These are phyloP conservation scores for Auriscalpium vulgare DNA, from an alignment of 768 basidiomycete genomes.

Conservation along the genomic window DNA sequence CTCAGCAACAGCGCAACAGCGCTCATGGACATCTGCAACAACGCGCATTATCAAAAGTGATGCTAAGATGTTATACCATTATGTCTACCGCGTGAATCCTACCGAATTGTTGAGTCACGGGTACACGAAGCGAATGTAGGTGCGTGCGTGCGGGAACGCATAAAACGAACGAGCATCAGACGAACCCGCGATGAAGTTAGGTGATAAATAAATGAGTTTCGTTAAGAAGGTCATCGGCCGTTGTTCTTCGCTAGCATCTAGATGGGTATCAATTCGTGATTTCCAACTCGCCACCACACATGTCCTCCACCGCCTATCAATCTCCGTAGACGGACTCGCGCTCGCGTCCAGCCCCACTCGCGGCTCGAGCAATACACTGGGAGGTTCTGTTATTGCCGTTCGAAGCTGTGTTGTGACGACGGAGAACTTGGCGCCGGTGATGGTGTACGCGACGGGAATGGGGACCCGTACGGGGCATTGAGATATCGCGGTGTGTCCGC, in stretches of 20 bases:
- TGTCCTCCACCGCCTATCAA: not conserved
- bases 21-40: no score
- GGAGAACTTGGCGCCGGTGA: conserved; percentile 29
- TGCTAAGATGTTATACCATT: conserved; percentile 11
- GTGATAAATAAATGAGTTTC: conserved; percentile 2
- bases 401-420: conserved; percentile 8
- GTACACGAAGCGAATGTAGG: not conserved
- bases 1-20: not conserved
- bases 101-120: conserved; percentile 1
- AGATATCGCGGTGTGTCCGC: conserved; percentile 38
- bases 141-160: not conserved
- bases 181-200: not conserved
- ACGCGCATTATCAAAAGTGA: not conserved
- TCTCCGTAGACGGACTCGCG: not conserved
- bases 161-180: not conserved
- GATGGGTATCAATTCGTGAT: conserved; percentile 12
- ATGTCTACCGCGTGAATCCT: conserved; percentile 7
- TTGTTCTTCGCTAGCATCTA: conserved; percentile 1
- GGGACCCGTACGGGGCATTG: conserved; percentile 42
- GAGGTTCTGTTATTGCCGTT: conserved; percentile 2
- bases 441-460: conserved; percentile 40
- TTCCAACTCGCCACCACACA: not conserved
- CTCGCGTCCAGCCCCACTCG: not conserved
- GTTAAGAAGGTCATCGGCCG: conserved; percentile 1
- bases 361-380: no score